These are phyloP conservation scores for Pythium myriotylum DNA, from an alignment of 352 stramenopile genomes.

Conservation along the genomic window DNA sequence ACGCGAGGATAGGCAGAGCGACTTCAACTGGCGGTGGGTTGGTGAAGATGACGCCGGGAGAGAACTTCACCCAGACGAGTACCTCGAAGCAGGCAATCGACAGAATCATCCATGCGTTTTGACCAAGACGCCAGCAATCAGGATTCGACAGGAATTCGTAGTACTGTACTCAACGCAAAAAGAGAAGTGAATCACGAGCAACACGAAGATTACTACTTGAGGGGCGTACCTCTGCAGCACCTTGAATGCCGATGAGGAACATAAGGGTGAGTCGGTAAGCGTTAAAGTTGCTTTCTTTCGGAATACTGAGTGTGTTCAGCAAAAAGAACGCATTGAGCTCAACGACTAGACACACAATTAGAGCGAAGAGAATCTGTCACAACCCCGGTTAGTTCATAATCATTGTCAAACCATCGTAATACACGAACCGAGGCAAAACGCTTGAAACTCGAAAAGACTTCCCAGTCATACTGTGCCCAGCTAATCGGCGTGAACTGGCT, in stretches of 20 bases:
- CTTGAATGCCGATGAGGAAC: conserved; percentile 82
- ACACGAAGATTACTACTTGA: background rate
- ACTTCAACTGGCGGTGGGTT: conserved; percentile 58
- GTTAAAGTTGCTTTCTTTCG: conserved; percentile 88
- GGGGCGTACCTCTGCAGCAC: conserved; percentile 61
- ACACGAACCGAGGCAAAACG: conserved; percentile 64
- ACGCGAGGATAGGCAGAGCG: conserved; percentile 60
- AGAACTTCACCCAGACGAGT: conserved; percentile 86
- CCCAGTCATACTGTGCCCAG: conserved; percentile 91
- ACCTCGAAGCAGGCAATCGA: conserved; percentile 79
- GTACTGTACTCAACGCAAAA: conserved; percentile 43
- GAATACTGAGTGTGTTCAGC: conserved; percentile 85
- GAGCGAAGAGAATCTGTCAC: conserved; percentile 71
- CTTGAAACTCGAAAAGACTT: conserved; percentile 92
- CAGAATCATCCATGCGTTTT: conserved; percentile 86
- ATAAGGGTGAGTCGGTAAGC: conserved; percentile 74
- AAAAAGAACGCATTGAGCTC: conserved; percentile 96
- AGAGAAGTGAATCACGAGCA: background rate
- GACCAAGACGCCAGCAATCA: conserved; percentile 69
- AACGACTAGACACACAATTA: conserved; percentile 84
- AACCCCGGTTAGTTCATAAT: too few relatives aligned
- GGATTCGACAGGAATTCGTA: conserved; percentile 87
- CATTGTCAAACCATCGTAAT: background rate
- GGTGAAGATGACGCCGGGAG: conserved; percentile 58
- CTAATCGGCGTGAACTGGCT: conserved; percentile 89